These are phyloP conservation scores for Claviceps arundinis DNA, from an alignment of 2,329 filamentous ascomycete species.

Conservation along the genomic window DNA sequence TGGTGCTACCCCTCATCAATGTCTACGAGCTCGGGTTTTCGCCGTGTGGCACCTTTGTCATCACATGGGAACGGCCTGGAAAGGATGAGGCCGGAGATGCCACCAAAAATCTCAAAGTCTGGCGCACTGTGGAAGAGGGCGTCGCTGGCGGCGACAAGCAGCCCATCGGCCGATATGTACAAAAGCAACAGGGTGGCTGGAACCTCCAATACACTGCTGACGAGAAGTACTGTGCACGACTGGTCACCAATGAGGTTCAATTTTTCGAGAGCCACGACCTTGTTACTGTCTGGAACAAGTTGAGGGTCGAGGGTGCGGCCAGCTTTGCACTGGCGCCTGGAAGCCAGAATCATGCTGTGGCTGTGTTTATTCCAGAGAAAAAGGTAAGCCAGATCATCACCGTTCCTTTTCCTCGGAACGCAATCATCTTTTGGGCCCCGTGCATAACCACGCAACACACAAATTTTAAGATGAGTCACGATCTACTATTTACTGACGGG, in stretches of 20 bases:
- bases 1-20: constrained; percentile 63
- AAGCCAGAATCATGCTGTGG: constrained; percentile 71
- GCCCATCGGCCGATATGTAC: constrained; percentile 79
- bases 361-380: constrained; percentile 88
- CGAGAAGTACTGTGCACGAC: constrained; percentile 83
- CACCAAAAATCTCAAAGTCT: constrained; percentile 93
- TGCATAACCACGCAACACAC: too few relatives aligned
- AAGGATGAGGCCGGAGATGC: constrained; percentile 93
- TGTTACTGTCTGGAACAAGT: constrained; percentile 83
- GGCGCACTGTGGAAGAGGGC: constrained; percentile 65
- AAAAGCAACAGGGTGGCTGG: constrained; percentile 92
- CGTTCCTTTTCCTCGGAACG: too few relatives aligned
- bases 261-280: constrained; percentile 88
- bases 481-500: background rate
- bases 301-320: constrained; percentile 77
- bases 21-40: constrained; percentile 95
- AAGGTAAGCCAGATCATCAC: constrained; percentile 46
- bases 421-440: too few relatives aligned
- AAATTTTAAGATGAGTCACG: too few relatives aligned
- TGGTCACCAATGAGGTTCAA: constrained; percentile 94
- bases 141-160: constrained; percentile 51
- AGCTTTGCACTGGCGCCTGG: constrained; percentile 86
- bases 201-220: constrained; percentile 94
- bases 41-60: constrained; percentile 79
- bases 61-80: constrained; percentile 86